These are phyloP conservation scores for Entomophthora muscae DNA, from an alignment of 371 early-diverging fungal genomes.

Conservation along the genomic window DNA sequence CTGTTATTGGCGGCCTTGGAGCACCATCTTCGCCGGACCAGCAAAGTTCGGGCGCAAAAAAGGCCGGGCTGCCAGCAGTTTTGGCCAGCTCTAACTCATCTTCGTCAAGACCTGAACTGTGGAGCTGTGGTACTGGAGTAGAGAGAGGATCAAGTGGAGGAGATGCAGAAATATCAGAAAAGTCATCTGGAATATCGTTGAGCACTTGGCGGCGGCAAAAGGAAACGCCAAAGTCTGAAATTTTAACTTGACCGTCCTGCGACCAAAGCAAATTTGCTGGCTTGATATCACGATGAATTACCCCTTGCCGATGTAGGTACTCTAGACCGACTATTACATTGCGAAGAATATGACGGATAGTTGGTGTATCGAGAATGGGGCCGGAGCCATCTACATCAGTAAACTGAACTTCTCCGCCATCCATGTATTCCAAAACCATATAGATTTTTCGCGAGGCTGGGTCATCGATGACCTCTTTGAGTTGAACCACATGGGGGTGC, in stretches of 20 bases:
- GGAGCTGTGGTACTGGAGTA: not conserved
- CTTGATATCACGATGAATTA: slow-evolving; percentile 97
- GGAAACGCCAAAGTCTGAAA: slow-evolving; percentile 89
- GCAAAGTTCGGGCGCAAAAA: slow-evolving; percentile 94
- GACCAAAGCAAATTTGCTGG: slow-evolving; percentile 93
- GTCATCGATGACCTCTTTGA: slow-evolving; percentile 89
- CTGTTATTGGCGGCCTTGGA: slow-evolving; percentile 37
- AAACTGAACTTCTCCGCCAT: slow-evolving; percentile 84
- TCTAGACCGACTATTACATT: slow-evolving; percentile 83
- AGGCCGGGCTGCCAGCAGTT: slow-evolving; percentile 94
- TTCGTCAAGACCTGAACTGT: slow-evolving; percentile 5
- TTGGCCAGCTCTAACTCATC: slow-evolving; percentile 70
- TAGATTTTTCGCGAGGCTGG: slow-evolving; percentile 79
- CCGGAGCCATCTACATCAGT: slow-evolving; percentile 35
- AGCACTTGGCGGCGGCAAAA: slow-evolving; percentile 16
- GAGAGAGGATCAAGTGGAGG: not conserved
- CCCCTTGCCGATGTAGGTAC: slow-evolving; percentile 45
- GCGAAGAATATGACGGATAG: slow-evolving; percentile 65
- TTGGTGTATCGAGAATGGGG: slow-evolving; percentile 41
- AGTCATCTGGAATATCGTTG: slow-evolving; percentile 7
- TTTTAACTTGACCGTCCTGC: slow-evolving; percentile 73
- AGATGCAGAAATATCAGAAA: not conserved
- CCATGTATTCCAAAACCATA: slow-evolving; percentile 77
- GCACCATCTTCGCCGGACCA: slow-evolving; percentile 31
- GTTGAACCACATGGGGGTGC: slow-evolving; percentile 80